phyloP scores from a whole-genome alignment of 176 grass and related monocot genomes.

The sorghum (Sorghum bicolor) region DNA sequence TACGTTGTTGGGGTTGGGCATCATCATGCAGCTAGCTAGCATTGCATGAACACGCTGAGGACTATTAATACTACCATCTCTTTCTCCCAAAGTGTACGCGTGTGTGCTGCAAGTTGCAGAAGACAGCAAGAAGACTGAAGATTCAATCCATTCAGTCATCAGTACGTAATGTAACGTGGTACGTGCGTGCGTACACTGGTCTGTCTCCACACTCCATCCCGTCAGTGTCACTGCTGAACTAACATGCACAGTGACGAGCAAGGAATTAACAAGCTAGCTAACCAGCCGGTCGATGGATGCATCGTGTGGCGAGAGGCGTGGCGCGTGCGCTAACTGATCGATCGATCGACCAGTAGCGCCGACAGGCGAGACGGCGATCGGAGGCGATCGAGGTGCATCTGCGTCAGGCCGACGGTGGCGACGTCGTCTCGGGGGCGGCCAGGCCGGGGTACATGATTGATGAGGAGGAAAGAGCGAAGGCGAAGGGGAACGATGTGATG shows the following conservation, averaged over 20 bases:
- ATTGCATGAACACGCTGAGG: not conserved
- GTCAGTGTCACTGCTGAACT: slow-evolving; percentile 23
- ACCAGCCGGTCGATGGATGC: not conserved
- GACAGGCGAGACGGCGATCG: slow-evolving; percentile 13
- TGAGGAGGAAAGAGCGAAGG: not conserved
- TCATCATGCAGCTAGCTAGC: slow-evolving; percentile 11
- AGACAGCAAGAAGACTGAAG: slow-evolving; percentile 16
- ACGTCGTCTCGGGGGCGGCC: not conserved
- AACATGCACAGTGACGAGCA: slow-evolving; percentile 25
- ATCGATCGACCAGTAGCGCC: slow-evolving; percentile 9
- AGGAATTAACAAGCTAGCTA: not conserved
- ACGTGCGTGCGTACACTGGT: not conserved
- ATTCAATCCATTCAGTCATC: not conserved
- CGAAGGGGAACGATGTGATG: slow-evolving; percentile 29
- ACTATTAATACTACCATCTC: not conserved
- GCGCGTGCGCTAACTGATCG: slow-evolving; percentile 22
- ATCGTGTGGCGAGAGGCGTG: slow-evolving; percentile 5
- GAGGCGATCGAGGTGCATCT: not conserved
- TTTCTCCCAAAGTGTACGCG: not conserved
- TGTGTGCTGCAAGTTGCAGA: not conserved
- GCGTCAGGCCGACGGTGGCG: slow-evolving; percentile 24
- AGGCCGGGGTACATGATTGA: not conserved
- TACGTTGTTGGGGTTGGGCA: slow-evolving; percentile 21
- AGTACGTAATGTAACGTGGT: not conserved
- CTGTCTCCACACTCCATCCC: not conserved